Evolutionary conservation across 768 basidiomycete species (phyloP).

Genomic region (Macrolepiota dolichaula): DNA sequence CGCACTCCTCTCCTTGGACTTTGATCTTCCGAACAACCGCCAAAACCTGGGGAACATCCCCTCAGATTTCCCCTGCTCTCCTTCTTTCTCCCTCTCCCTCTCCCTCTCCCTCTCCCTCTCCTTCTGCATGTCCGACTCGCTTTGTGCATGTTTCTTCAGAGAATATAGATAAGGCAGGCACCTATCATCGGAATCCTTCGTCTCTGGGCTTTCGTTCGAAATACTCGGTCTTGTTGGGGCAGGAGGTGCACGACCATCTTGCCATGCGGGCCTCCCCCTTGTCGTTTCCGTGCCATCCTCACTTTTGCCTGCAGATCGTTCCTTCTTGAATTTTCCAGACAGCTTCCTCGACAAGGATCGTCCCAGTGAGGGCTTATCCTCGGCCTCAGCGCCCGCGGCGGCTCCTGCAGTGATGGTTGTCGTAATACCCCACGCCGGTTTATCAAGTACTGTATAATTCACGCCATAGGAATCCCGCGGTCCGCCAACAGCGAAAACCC

Average conservation of each 20-base stretch:
- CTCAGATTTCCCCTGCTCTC: not conserved
- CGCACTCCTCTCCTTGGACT: conserved; percentile 4
- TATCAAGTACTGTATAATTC: not conserved
- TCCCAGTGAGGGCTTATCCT: not conserved
- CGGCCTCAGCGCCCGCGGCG: not conserved
- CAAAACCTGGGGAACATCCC: conserved; percentile 2
- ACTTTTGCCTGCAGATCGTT: not conserved
- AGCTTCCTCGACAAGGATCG: conserved; percentile 6
- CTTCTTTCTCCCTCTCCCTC: too few species aligned
- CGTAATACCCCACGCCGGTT: not conserved
- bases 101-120: too few species aligned
- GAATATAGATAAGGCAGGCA: conserved; percentile 2
- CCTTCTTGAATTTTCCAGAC: conserved; percentile 3
- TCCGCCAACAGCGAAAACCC: not conserved
- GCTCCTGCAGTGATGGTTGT: not conserved
- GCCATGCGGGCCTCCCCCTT: not conserved
- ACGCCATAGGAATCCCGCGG: conserved; percentile 3
- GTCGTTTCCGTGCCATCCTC: not conserved
- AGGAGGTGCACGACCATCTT: not conserved
- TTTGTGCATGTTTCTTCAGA: conserved; percentile 6
- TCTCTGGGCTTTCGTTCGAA: not conserved
- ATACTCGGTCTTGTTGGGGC: not conserved
- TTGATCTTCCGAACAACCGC: conserved; percentile 2
- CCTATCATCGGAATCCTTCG: not conserved
- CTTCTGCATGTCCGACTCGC: not conserved